Conservation (phyloP, 2,329 filamentous ascomycete species). For the Fusarium tupiense region DNA sequence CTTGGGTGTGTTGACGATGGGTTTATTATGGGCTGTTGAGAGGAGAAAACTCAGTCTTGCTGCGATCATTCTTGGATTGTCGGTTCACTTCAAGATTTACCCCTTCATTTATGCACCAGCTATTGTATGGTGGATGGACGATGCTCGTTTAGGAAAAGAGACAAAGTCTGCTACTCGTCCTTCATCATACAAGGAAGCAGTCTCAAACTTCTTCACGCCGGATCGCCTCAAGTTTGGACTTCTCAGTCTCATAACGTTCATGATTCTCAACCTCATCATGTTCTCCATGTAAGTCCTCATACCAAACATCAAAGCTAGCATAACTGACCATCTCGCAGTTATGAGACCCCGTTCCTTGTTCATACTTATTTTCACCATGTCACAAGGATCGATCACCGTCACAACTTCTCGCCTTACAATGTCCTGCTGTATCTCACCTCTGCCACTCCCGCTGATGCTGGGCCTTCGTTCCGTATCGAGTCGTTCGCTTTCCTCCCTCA, state of each 20-base stretch:
- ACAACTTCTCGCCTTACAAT: slow-evolving; percentile 99
- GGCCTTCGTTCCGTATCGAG: slow-evolving; percentile 65
- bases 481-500: slow-evolving; percentile 91
- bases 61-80: slow-evolving; percentile 79
- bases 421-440: slow-evolving; percentile 89
- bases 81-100: slow-evolving; percentile 98
- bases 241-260: slow-evolving; percentile 78
- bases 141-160: slow-evolving; percentile 52
- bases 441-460: slow-evolving; percentile 56
- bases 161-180: neutral
- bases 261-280: slow-evolving; percentile 80
- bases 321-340: slow-evolving; percentile 57
- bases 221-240: slow-evolving; percentile 67
- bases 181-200: slow-evolving; percentile 33
- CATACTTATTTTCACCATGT: slow-evolving; percentile 96
- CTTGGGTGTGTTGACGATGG: slow-evolving; percentile 84
- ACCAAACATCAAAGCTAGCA: neutral
- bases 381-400: slow-evolving; percentile 91
- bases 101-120: slow-evolving; percentile 93
- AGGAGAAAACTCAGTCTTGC: slow-evolving; percentile 70
- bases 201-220: slow-evolving; percentile 59
- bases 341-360: slow-evolving; percentile 82
- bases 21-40: slow-evolving; percentile 83
- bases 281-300: slow-evolving; percentile 69
- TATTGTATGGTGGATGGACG: slow-evolving; percentile 83